phyloP scores from a whole-genome alignment of 495 filamentous ascomycete species.

The Podospora bellae-mahoneyi region DNA sequence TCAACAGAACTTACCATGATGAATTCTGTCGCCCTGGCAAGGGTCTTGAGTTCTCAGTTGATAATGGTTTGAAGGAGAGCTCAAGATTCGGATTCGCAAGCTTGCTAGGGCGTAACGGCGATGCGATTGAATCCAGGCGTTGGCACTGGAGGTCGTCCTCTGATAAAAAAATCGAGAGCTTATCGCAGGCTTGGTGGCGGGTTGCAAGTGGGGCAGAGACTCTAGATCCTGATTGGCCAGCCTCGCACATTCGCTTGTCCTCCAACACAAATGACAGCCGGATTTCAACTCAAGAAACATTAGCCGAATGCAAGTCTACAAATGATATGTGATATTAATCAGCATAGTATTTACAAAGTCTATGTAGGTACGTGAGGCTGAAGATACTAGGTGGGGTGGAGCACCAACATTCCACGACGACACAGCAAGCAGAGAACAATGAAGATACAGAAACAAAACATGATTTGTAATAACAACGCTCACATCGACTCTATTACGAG shows the following conservation, averaged over 20 bases:
- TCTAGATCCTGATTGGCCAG: neutral
- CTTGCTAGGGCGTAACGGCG: neutral
- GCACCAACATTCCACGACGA: neutral
- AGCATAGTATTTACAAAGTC: neutral
- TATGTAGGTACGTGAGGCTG: neutral
- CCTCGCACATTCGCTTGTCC: neutral
- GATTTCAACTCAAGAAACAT: neutral
- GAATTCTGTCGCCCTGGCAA: conserved; percentile 30
- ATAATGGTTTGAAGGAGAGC: conserved; percentile 5
- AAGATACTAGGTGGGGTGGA: neutral
- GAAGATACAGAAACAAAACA: neutral
- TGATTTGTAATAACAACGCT: neutral
- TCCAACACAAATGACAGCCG: neutral
- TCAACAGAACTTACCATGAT: conserved; percentile 31
- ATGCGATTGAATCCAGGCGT: conserved; percentile 2
- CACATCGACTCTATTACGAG: neutral
- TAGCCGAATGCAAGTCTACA: neutral
- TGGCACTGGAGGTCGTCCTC: neutral
- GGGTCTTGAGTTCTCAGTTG: conserved; percentile 23
- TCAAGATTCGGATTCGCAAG: neutral
- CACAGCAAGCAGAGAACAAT: neutral
- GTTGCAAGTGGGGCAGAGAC: conserved; percentile 14
- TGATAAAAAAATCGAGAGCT: conserved; percentile 32
- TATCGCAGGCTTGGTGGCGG: conserved; percentile 26
- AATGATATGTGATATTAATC: neutral